Evolutionary conservation across 768 basidiomycete genomes (phyloP).

Genomic region (Leccinum incarnatum): DNA sequence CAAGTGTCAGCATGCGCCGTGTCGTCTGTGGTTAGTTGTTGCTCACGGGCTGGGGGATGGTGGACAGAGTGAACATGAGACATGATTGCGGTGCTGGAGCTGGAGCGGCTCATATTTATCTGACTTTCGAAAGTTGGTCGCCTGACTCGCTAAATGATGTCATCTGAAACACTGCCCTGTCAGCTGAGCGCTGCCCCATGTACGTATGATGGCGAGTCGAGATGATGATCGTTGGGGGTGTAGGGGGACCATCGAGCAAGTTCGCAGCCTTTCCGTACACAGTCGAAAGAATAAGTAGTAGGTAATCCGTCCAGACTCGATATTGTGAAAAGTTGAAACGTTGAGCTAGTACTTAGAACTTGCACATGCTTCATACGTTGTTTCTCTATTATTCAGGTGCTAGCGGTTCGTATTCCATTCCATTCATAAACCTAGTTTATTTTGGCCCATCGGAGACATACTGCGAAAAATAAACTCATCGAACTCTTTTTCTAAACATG

Average conservation of each 20-base stretch:
- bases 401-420: background rate
- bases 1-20: background rate
- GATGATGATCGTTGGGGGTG: no score
- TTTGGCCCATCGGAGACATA: background rate
- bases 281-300: no score
- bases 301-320: no score
- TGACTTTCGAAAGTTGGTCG: background rate
- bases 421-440: background rate
- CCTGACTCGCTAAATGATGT: background rate
- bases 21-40: background rate
- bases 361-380: no score
- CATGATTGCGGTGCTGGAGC: slow-evolving; percentile 21
- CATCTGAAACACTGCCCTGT: background rate
- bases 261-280: no score
- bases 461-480: background rate
- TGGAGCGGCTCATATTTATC: background rate
- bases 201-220: background rate
- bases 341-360: no score
- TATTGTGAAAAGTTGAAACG: no score
- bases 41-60: slow-evolving; percentile 51
- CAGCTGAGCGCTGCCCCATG: background rate
- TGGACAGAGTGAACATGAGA: slow-evolving; percentile 30
- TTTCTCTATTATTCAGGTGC: background rate
- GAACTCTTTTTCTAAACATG: background rate
- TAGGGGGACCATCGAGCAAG: background rate